These are phyloP conservation scores for Populus davidiana DNA, from an alignment of 345 rosid species.

Conservation along the genomic window DNA sequence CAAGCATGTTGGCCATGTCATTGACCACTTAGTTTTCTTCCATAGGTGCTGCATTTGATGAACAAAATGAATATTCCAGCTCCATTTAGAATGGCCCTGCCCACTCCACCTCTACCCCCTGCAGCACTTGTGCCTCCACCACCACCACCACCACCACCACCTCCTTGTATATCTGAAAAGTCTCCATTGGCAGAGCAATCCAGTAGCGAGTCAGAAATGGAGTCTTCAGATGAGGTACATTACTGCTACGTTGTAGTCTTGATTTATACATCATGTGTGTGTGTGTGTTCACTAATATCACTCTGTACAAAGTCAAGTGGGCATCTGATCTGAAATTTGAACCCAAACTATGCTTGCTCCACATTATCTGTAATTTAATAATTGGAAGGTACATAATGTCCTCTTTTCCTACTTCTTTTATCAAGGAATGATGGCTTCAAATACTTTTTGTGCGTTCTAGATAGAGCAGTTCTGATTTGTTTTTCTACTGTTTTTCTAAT, in stretches of 20 bases:
- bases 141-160: constrained; percentile 43
- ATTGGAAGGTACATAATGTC: neutral
- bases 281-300: neutral
- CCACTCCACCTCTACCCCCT: constrained; percentile 81
- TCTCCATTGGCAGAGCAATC: constrained; percentile 47
- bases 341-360: neutral
- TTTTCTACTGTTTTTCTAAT: neutral
- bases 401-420: too few relatives aligned
- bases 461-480: neutral
- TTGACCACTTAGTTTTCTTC: constrained; percentile 4
- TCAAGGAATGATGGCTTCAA: neutral
- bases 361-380: neutral
- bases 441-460: neutral
- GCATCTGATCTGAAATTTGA: neutral
- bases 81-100: constrained; percentile 89
- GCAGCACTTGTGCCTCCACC: constrained; percentile 31
- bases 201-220: constrained; percentile 90
- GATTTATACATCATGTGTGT: neutral
- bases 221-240: constrained; percentile 76
- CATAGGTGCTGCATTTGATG: constrained; percentile 91
- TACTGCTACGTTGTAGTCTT: neutral
- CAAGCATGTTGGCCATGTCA: neutral
- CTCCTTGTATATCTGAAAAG: constrained; percentile 31
- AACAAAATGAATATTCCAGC: constrained; percentile 99
- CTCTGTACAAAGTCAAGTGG: neutral